Base-by-base conservation (phyloP, 2,329 filamentous ascomycete species). In the Fusarium phyllophilum region DNA sequence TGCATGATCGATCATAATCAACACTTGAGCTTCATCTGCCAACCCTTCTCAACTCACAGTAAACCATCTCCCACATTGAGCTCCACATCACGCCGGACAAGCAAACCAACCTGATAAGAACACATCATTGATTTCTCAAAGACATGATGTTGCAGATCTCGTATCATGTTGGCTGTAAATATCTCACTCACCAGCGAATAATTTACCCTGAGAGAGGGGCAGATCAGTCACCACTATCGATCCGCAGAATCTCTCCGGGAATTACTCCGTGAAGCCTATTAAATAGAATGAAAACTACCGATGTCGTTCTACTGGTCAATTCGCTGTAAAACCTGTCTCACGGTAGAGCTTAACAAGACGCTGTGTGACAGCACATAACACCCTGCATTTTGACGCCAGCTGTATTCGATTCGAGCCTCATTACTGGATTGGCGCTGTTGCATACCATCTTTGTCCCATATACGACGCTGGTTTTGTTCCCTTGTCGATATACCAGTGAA, bases 231-330 rank as follows among this genome's bases (percentile, higher is more conserved):
- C 66, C 39, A 57, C 45, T 63, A 74, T 69, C 34, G 64, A 73
- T 63, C 64, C 66, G 58, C 56, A 72, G 33, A 67, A 75, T 73
- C 62, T 78, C 76, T 72, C 76, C 76, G 76, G 76, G 68, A 78
- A 78, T 77, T 78, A 78, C 76, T 78, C 76, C 76, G 76, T 72
- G 64, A 58, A 31, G 51, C 61, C 62, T 73, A 75, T 76, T 75
- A 73, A 68, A 63, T 67, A 70, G 36, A 52, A 66, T 62, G 38
- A 56, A 36, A 70, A 48, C 61, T 63, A 61, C 56, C 62, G 38
- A 61, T 73, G 49, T 54, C 39, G 52, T 29, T 46, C 48, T 34
- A 6, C 29, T 39, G 9, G 55, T 39, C 39, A 51, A 71, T 42
- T 57, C 54, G 36, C 46, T 44, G 48, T 57, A 42, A 68, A 42